Evolutionary conservation across 192 early-diverging fungal species (phyloP).

Genomic region (Dissophora ornata): DNA sequence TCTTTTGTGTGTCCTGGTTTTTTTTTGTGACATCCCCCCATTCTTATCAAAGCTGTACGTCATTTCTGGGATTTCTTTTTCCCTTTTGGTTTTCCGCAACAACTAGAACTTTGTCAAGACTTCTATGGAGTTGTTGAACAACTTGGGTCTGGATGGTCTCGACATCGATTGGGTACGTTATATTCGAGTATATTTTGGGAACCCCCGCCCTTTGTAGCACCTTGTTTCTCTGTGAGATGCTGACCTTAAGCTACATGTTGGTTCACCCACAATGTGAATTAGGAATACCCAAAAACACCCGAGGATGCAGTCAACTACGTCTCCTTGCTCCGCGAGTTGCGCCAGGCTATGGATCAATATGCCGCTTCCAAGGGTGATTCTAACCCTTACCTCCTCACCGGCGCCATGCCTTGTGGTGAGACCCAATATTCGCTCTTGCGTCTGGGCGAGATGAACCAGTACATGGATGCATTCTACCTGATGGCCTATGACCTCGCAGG

Average conservation of each 20-base stretch:
- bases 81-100: too few relatives aligned
- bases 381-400: conserved; percentile 69
- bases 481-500: conserved; percentile 92
- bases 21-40: too few relatives aligned
- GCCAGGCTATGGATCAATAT: conserved; percentile 71
- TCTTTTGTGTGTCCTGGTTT: conserved; percentile 1
- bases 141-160: conserved; percentile 67
- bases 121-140: conserved; percentile 57
- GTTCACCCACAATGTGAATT: too few relatives aligned
- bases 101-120: conserved; percentile 69
- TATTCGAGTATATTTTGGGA: not conserved
- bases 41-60: too few relatives aligned
- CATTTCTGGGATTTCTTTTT: too few relatives aligned
- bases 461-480: conserved; percentile 84
- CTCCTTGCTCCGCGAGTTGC: conserved; percentile 76
- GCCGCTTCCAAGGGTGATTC: conserved; percentile 46
- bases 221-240: too few relatives aligned
- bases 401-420: conserved; percentile 74
- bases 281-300: conserved; percentile 82
- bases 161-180: conserved; percentile 59
- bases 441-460: conserved; percentile 70
- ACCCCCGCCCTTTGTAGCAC: too few relatives aligned
- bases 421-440: conserved; percentile 71
- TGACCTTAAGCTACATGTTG: too few relatives aligned
- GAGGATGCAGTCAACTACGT: conserved; percentile 87